phyloP scores from a whole-genome alignment of 768 basidiomycete genomes.

The Botryobasidium botryosum region DNA sequence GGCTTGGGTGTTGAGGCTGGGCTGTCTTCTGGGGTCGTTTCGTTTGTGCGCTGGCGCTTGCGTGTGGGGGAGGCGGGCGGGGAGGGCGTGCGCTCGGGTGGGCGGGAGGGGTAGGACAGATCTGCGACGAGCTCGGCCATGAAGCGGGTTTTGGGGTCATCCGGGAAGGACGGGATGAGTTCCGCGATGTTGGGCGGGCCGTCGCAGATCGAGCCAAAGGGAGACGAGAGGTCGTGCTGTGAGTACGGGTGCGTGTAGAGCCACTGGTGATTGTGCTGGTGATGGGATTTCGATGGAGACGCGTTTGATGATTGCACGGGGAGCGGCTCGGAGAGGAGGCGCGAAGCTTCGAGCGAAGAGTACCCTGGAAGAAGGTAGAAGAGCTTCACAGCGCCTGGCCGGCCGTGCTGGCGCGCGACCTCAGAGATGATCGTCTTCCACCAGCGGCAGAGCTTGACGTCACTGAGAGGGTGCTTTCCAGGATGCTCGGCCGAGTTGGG shows the following conservation, averaged over 20 bases:
- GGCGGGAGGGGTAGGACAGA: background rate
- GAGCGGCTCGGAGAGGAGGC: conserved; percentile 31
- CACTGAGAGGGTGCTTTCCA: conserved; percentile 59
- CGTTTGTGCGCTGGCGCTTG: conserved; percentile 17
- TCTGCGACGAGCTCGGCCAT: conserved; percentile 77
- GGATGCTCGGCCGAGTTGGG: conserved; percentile 60
- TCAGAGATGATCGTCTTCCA: conserved; percentile 65
- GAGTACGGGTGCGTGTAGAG: conserved; percentile 64
- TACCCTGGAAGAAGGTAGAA: conserved; percentile 61
- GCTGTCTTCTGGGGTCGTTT: background rate
- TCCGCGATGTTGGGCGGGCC: conserved; percentile 32
- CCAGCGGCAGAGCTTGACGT: conserved; percentile 75
- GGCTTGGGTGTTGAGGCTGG: conserved; percentile 1
- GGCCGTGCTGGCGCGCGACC: conserved; percentile 29
- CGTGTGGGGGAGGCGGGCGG: too few relatives aligned
- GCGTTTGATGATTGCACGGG: conserved; percentile 10
- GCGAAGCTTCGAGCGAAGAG: conserved; percentile 44
- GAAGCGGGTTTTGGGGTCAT: conserved; percentile 91
- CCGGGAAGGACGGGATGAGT: conserved; percentile 82
- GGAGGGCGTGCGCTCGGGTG: background rate
- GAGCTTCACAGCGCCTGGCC: conserved; percentile 14
- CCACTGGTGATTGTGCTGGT: conserved; percentile 39
- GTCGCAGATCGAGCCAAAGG: conserved; percentile 13
- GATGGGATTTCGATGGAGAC: conserved; percentile 9
- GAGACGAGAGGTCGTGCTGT: conserved; percentile 10